These are phyloP conservation scores for Cetradonia linearis DNA, from an alignment of 495 filamentous ascomycete genomes.

Conservation along the genomic window DNA sequence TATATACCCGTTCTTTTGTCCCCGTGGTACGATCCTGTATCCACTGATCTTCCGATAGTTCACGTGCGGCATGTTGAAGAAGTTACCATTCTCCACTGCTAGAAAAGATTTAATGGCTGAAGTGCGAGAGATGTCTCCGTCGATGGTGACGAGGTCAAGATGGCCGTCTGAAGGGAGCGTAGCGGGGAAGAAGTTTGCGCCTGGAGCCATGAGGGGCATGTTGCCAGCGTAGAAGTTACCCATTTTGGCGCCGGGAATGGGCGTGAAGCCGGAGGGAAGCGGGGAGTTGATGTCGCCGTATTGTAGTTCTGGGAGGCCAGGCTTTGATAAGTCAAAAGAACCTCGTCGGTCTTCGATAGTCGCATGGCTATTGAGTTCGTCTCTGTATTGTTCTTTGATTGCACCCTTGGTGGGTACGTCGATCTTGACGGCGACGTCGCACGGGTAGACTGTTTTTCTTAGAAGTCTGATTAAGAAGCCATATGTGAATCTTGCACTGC, in stretches of 20 bases:
- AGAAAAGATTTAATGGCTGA: slow-evolving; percentile 56
- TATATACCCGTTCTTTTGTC: slow-evolving; percentile 62
- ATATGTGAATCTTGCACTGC: slow-evolving; percentile 68
- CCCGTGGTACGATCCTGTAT: slow-evolving; percentile 71
- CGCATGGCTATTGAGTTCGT: slow-evolving; percentile 35
- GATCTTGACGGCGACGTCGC: slow-evolving; percentile 74
- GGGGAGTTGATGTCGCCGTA: slow-evolving; percentile 72
- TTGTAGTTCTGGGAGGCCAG: slow-evolving; percentile 54
- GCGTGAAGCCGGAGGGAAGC: slow-evolving; percentile 64
- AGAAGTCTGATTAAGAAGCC: slow-evolving; percentile 68
- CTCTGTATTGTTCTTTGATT: slow-evolving; percentile 63
- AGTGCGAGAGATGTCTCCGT: slow-evolving; percentile 58
- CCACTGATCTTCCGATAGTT: slow-evolving; percentile 70
- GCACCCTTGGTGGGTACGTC: slow-evolving; percentile 65
- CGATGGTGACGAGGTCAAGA: slow-evolving; percentile 73
- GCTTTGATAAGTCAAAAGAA: slow-evolving; percentile 1
- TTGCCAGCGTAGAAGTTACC: slow-evolving; percentile 95
- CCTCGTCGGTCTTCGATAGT: slow-evolving; percentile 22
- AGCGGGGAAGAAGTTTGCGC: slow-evolving; percentile 79
- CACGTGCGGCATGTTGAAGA: slow-evolving; percentile 72
- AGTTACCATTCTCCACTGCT: slow-evolving; percentile 54
- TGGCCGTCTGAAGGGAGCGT: slow-evolving; percentile 75
- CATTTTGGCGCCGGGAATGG: slow-evolving; percentile 60
- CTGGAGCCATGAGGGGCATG: slow-evolving; percentile 79
- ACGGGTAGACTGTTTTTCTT: slow-evolving; percentile 68